Base-by-base conservation (phyloP, 2,329 filamentous ascomycete genomes). In the Hypoxylon sp. region DNA sequence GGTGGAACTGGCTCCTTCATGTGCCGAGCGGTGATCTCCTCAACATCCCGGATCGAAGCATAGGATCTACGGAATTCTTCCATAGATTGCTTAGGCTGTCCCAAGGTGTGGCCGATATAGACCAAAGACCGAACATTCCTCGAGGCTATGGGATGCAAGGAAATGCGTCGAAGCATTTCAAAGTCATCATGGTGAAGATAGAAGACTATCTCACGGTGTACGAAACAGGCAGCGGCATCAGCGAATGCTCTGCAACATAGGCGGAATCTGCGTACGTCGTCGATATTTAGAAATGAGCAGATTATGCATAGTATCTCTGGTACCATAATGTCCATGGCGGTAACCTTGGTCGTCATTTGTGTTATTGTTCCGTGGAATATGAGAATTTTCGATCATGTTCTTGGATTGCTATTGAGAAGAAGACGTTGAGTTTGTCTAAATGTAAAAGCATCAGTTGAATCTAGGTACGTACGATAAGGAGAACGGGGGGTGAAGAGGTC, bases 121-220 rank as follows among this genome's bases (percentile, higher is more conserved):
- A 72, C 68, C 36, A 77, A 46, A 1, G 75, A 75, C 23, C 21
- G 57, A 41, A 77, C 73, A 59, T 75, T 69, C 14, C 60, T 70
- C 1, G 72, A 74, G 32, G 74, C 67, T 14, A 71, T 63, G 46
- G 70, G 74, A 17, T 75, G 66, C 25, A 72, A 56, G 14, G 75
- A 73, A 65, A 77, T 74, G 43, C 46, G 53, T 13, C 64, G 56
- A 17, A 77, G 57, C 38, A 72, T 70, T 3, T 72, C 65, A 11
- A 77, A 58, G 36, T 76, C 75, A 13, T 61, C 52, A 19, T 72
- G 19, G 64, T 78, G 52, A 57, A 78, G 36, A 50, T 72, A 66
- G 70, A 78, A 60, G 13, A 68, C 67, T 68, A 79, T 50, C 48
- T 80, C 38, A 71, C 80, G 43, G 72, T 87, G 58, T 84, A 89